A percentile compares a stretch with the other conserved stretches of the same genome.
Evolutionary conservation across 371 early-diverging fungal species (phyloP).

Genomic region (Chytridium lagenaria): DNA sequence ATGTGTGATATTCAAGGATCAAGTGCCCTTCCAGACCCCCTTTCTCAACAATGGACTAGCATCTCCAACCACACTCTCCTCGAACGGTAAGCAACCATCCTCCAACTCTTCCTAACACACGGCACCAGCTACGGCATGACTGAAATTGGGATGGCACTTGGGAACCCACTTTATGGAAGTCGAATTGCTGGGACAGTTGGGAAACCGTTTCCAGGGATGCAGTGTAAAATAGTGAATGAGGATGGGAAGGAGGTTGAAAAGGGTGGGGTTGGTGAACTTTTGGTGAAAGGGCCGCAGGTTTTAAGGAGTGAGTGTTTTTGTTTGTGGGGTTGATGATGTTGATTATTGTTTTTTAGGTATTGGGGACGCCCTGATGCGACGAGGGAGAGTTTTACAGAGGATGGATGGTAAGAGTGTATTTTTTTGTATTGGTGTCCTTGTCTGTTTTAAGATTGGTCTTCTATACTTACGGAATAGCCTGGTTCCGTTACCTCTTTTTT

Average conservation of each 20-base stretch:
- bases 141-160: conserved; percentile 89
- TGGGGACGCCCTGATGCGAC: conserved; percentile 80
- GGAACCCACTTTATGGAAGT: conserved; percentile 64
- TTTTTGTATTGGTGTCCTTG: too few species aligned
- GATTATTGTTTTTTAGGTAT: conserved; percentile 52
- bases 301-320: conserved; percentile 28
- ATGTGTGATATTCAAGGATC: background rate
- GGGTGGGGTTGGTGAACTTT: conserved; percentile 68
- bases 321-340: background rate
- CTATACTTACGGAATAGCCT: too few species aligned
- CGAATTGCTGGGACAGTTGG: conserved; percentile 73
- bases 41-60: conserved; percentile 69
- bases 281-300: conserved; percentile 59
- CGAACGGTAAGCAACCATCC: conserved; percentile 66
- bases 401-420: conserved; percentile 69
- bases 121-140: conserved; percentile 72
- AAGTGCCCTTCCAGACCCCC: conserved; percentile 69
- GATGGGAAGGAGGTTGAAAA: conserved; percentile 50
- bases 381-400: conserved; percentile 62
- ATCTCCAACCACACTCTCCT: conserved; percentile 75
- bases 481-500: too few species aligned
- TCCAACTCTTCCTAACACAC: background rate
- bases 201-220: conserved; percentile 74
- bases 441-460: too few species aligned
- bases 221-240: conserved; percentile 65